Evolutionary conservation across 176 grass and related monocot species (phyloP), one percentile per base, ranked within the genome.

Genomic region (Oryza officinalis): DNA sequence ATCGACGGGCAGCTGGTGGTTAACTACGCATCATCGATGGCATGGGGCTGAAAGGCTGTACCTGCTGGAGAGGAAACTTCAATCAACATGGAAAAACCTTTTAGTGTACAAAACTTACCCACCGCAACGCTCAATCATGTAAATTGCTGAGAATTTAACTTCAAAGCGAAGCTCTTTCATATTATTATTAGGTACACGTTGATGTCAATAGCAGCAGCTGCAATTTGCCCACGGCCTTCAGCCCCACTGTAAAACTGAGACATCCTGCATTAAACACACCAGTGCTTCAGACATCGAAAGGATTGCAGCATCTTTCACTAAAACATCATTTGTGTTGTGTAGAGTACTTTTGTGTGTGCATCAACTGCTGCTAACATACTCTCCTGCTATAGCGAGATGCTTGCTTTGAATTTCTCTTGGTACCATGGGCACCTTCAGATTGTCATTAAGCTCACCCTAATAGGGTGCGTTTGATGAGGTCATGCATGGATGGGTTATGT

Each of bases 1-100:
- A 87, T 94, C 44, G 91, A 97, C 11, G 87, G 89, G 30, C 88
- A 90, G 75, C 86, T 92, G 84, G 81, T 94, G 33, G 82, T 92
- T 45, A 84, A 92, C 70, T 86, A 92, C 15, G 85, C 91, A 71
- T 92, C 89, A 67, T 95, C 87, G 15, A 88, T 95, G 82, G 90
- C 87, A 61, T 91, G 91, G 87, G 93, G 91, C 25, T 96, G 63
- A 70, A 45, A 70, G 65, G 14, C 59, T 20, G 27, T 23, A 70
- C 37, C 6, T 71, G 20, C 31, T 80, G 32, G 45, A 68, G 3
- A 86, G 44, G 33, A 13, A 33, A 38, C 63, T 27, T 63, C 3
- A 27, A 59, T 37, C 1, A 49, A 14, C 61, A 63, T 10, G 22
- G 12, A 10, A n/a, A 15, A 49, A 71, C 1, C 38, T 37, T n/a